Base-by-base conservation (phyloP, 2,329 filamentous ascomycete genomes). In the Aspergillus thermomutatus region DNA sequence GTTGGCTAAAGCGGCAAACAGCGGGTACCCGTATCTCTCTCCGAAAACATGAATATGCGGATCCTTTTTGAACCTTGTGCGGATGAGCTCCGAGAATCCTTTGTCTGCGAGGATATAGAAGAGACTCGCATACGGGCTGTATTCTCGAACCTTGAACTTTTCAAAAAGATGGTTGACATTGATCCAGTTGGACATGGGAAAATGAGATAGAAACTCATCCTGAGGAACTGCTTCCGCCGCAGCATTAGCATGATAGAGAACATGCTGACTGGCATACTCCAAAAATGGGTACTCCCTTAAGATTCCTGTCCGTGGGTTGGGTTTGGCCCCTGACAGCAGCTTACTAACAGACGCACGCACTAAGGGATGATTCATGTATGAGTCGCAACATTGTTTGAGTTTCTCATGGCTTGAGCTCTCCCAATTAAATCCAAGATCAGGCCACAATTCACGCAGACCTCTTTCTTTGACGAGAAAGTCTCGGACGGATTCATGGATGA, bases 381-480 rank as follows among this genome's bases (percentile, higher is more conserved):
- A 14, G n/a, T 49, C 28, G 47, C 64, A 66, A 45, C 63, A 62
- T n/a, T 72, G 49, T 58, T 77, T 82, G 5, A 83, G 64, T 19
- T 53, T 64, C 1, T 82, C 74, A 43, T 84, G 73, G 49, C 78
- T 72, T 40, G 60, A 52, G 0, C 69, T 65, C 27, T 69, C 53
- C 21, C 75, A 54, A 26, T 61, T 19, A 4, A 37, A n/a, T n/a
- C 50, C 58, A 51, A 62, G 55, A 1, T 75, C 69, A 4, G 74
- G 66, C 68, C 66, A 72, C 10, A 78, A 23, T 25, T 67, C 60
- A 21, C 52, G 19, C 3, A 75, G 52, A 4, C 66, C 68, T 3
- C 64, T 64, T 17, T 69, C 66, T 49, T 69, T 69, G 37, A 72
- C 27, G 3, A 73, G 60, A 23, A 71, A 73, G 54, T 72, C 69